Evolutionary conservation across 139 green algal species (phyloP).

Genomic region (Zygnema cylindricum): DNA sequence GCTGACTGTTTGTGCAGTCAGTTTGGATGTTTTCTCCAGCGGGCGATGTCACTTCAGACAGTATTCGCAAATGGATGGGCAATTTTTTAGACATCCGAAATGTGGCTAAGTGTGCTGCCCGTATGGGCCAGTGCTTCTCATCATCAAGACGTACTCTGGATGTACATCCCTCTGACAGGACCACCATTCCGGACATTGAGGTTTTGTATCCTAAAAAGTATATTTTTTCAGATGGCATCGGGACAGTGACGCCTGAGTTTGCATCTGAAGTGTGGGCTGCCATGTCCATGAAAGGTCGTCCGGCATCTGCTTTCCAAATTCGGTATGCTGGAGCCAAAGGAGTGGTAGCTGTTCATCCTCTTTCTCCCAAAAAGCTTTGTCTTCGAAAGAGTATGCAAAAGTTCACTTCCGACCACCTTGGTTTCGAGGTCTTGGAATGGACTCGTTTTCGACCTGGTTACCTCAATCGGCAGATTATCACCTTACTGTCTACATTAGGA

Average conservation of each 20-base stretch:
- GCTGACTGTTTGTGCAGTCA: not conserved
- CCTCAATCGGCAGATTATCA: slow-evolving; percentile 68
- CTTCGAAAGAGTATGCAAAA: slow-evolving; percentile 62
- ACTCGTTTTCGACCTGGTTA: slow-evolving; percentile 48
- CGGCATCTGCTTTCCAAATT: slow-evolving; percentile 50
- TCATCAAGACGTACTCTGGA: slow-evolving; percentile 19
- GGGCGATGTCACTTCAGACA: not conserved
- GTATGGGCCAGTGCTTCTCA: slow-evolving; percentile 71
- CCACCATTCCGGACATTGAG: slow-evolving; percentile 56
- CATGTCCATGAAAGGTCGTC: not conserved
- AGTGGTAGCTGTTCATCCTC: slow-evolving; percentile 35
- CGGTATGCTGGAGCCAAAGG: slow-evolving; percentile 62
- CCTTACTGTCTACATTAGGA: slow-evolving; percentile 38
- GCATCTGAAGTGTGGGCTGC: slow-evolving; percentile 30
- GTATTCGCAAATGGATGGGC: not conserved
- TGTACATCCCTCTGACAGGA: not conserved
- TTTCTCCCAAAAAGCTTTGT: not conserved
- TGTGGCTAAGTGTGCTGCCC: slow-evolving; percentile 64
- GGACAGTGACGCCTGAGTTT: slow-evolving; percentile 54
- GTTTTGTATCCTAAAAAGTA: slow-evolving; percentile 33
- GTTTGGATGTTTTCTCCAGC: not conserved
- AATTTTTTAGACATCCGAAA: not conserved
- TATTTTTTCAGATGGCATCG: slow-evolving; percentile 69
- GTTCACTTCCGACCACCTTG: slow-evolving; percentile 53
- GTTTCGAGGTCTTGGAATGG: slow-evolving; percentile 58